Conservation (phyloP, 371 early-diverging fungal species). For the Syncephalastrum racemosum region DNA sequence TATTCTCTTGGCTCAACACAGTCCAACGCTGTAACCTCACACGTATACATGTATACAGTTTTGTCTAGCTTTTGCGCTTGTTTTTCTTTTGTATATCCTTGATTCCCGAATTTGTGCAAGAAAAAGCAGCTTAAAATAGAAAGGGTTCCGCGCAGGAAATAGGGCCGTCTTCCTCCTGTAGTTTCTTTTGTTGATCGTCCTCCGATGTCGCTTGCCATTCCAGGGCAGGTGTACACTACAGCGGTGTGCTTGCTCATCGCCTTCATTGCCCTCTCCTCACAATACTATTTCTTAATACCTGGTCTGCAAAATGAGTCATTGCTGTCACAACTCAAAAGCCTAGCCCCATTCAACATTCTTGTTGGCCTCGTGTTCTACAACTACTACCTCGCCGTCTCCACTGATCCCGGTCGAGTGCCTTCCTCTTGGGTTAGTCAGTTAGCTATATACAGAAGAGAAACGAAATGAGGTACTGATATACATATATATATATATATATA, state of each 20-base stretch:
- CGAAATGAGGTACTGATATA: neutral
- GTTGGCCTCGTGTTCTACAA: slow-evolving; percentile 70
- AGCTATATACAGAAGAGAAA: slow-evolving; percentile 26
- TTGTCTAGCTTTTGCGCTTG: no score
- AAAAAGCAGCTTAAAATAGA: no score
- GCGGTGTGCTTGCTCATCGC: slow-evolving; percentile 33
- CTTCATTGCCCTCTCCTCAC: slow-evolving; percentile 42
- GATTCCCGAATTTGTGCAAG: no score
- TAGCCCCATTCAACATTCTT: slow-evolving; percentile 62
- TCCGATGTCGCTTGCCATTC: slow-evolving; percentile 10
- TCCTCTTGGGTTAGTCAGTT: slow-evolving; percentile 58
- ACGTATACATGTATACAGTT: no score
- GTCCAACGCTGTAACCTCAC: no score
- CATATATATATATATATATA: neutral
- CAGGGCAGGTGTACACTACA: slow-evolving; percentile 38
- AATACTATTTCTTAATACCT: slow-evolving; percentile 28
- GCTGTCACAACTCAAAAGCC: slow-evolving; percentile 5
- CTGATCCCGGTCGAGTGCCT: slow-evolving; percentile 83
- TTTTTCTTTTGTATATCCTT: no score
- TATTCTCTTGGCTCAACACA: no score
- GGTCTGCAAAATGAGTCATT: slow-evolving; percentile 18
- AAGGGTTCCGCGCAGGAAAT: no score
- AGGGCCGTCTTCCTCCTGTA: no score
- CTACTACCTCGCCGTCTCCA: slow-evolving; percentile 76
- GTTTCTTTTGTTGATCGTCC: neutral